These are phyloP conservation scores for Coccinonectria pachysandricola DNA, from an alignment of 2,329 filamentous ascomycete genomes.

Conservation along the genomic window DNA sequence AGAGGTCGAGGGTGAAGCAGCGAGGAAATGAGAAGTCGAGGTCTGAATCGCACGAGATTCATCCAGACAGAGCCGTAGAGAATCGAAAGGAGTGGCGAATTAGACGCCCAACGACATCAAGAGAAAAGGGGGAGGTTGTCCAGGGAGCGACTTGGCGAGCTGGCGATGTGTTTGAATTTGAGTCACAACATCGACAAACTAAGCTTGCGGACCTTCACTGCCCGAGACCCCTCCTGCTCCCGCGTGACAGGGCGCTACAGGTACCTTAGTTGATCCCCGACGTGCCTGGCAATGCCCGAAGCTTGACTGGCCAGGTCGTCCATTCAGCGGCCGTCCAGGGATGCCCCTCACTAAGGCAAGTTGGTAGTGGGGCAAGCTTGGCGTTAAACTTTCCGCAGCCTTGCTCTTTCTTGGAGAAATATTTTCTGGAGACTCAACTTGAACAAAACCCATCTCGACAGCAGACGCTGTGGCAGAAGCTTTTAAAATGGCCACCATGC, in stretches of 20 bases:
- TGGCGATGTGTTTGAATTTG: neutral
- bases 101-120: no score
- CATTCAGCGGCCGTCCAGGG: no score
- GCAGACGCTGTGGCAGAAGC: neutral
- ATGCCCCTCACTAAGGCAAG: conserved; percentile 13
- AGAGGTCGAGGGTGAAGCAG: conserved; percentile 10
- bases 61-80: conserved; percentile 24
- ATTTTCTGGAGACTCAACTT: conserved; percentile 6
- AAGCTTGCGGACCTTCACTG: no score
- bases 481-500: conserved; percentile 21
- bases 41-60: conserved; percentile 25
- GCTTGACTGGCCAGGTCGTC: no score
- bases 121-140: conserved; percentile 8
- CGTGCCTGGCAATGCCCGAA: conserved; percentile 1
- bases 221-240: conserved; percentile 1
- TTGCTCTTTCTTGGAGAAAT: conserved; percentile 11
- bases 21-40: conserved; percentile 18
- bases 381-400: conserved; percentile 7
- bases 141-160: neutral
- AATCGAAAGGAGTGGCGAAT: no score
- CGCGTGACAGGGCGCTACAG: no score
- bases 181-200: no score
- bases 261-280: conserved; percentile 1
- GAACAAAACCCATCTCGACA: conserved; percentile 1
- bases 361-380: conserved; percentile 3